Evolutionary conservation across 768 basidiomycete species (phyloP).

Genomic region (Suillus subaureus): DNA sequence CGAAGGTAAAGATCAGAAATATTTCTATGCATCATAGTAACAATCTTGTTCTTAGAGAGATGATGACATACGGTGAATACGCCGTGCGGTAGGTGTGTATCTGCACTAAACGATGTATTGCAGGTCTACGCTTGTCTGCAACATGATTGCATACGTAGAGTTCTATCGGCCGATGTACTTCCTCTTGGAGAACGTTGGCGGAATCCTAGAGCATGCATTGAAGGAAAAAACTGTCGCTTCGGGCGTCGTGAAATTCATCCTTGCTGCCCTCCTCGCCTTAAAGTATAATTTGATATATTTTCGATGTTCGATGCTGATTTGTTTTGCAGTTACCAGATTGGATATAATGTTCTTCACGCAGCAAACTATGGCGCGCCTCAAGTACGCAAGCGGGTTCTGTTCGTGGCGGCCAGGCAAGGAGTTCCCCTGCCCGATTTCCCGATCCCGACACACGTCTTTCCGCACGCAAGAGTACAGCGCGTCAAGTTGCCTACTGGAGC

Average conservation of each 20-base stretch:
- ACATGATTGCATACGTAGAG: conserved; percentile 73
- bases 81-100: neutral
- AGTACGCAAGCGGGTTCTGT: conserved; percentile 64
- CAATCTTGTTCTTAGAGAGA: conserved; percentile 40
- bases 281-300: conserved; percentile 47
- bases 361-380: conserved; percentile 76
- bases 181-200: conserved; percentile 73
- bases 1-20: conserved; percentile 44
- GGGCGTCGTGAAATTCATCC: conserved; percentile 69
- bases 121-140: conserved; percentile 65
- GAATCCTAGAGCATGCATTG: conserved; percentile 55
- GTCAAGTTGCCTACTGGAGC: conserved; percentile 48
- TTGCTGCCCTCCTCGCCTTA: conserved; percentile 58
- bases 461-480: conserved; percentile 30
- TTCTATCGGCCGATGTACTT: conserved; percentile 63
- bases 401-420: conserved; percentile 65
- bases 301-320: conserved; percentile 5
- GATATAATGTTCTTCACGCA: conserved; percentile 66
- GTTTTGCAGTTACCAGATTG: conserved; percentile 56
- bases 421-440: conserved; percentile 63
- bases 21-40: neutral
- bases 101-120: neutral
- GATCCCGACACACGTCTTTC: conserved; percentile 58
- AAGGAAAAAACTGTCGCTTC: conserved; percentile 44
- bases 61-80: conserved; percentile 58